Evolutionary conservation across 352 stramenopile genomes (phyloP).

Genomic region (Phytophthora pini): DNA sequence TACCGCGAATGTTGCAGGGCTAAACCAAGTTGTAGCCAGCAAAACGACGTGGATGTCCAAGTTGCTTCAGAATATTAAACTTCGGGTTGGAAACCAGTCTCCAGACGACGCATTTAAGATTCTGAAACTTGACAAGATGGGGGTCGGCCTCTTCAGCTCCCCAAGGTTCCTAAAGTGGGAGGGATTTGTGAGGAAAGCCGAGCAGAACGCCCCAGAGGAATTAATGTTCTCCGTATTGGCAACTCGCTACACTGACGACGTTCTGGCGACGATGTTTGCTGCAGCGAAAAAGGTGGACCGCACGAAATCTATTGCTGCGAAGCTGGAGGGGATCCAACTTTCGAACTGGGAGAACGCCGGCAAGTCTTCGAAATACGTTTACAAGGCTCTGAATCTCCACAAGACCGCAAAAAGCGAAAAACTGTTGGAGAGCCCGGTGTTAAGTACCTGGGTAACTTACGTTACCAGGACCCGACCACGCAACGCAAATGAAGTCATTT

Average conservation of each 20-base stretch:
- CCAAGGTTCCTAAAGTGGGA: background rate
- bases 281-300: constrained; percentile 1
- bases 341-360: background rate
- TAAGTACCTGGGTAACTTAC: constrained; percentile 3
- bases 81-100: background rate
- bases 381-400: constrained; percentile 2
- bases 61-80: background rate
- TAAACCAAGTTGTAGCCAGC: no score
- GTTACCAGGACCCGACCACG: background rate
- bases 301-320: background rate
- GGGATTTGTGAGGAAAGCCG: background rate
- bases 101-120: background rate
- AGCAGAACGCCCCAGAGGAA: background rate
- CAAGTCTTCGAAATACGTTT: constrained; percentile 1
- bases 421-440: background rate
- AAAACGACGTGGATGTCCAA: background rate
- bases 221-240: background rate
- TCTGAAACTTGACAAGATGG: background rate
- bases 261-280: constrained; percentile 5
- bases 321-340: constrained; percentile 1
- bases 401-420: background rate
- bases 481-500: background rate
- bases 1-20: no score
- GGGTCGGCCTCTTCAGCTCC: background rate
- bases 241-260: constrained; percentile 1